Conservation (phyloP, 1,284 basidiomycete genomes). For the Vanrija humicola region DNA sequence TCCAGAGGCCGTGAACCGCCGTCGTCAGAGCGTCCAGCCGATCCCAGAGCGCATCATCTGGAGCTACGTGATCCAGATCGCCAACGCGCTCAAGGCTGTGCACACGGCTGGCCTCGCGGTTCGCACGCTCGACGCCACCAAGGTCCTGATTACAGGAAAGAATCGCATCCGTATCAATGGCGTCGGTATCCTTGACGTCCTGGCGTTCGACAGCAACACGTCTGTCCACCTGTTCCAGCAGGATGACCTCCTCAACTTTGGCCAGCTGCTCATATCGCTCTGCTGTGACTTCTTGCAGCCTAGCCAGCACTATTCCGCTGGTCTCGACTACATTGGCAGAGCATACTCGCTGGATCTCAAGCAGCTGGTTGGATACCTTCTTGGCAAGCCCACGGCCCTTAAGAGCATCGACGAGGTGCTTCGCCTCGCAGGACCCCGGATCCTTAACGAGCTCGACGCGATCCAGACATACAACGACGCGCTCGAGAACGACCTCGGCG, state of each 20-base stretch:
- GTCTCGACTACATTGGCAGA: conserved; percentile 70
- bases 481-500: conserved; percentile 76
- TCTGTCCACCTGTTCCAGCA: conserved; percentile 60
- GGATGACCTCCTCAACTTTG: conserved; percentile 85
- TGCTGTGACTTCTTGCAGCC: conserved; percentile 56
- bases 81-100: conserved; percentile 76
- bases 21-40: conserved; percentile 35
- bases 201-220: conserved; percentile 67
- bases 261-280: conserved; percentile 75
- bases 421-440: conserved; percentile 68
- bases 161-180: conserved; percentile 80
- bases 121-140: conserved; percentile 78
- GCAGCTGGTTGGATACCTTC: conserved; percentile 70
- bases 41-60: conserved; percentile 83
- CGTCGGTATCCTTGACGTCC: conserved; percentile 78
- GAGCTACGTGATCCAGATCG: conserved; percentile 90
- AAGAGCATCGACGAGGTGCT: conserved; percentile 75
- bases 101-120: conserved; percentile 80
- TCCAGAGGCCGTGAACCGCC: conserved; percentile 41
- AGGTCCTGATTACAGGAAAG: conserved; percentile 82
- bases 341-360: conserved; percentile 78
- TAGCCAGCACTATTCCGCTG: conserved; percentile 58
- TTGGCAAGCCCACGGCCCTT: conserved; percentile 62
- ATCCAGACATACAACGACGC: conserved; percentile 74
- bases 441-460: conserved; percentile 79